These are phyloP conservation scores for Chenopodium formosanum DNA, from an alignment of 148 eudicot species.

Conservation along the genomic window DNA sequence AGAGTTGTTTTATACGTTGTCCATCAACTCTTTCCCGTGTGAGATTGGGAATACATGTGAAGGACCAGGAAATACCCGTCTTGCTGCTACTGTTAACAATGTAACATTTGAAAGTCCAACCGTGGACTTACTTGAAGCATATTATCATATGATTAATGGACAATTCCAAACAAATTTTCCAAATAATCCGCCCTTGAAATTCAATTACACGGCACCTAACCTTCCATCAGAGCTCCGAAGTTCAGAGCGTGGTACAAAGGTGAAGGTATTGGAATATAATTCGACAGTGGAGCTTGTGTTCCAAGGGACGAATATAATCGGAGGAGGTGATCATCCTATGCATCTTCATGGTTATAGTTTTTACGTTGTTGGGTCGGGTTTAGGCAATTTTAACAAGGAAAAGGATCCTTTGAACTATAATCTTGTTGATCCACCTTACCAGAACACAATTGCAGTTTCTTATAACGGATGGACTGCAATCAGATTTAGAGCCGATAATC, in stretches of 20 bases:
- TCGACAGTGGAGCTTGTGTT: conserved; percentile 20
- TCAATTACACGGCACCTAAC: conserved; percentile 14
- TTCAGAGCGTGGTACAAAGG: conserved; percentile 14
- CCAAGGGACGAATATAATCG: conserved; percentile 23
- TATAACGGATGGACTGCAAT: conserved; percentile 26
- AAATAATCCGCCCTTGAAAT: conserved; percentile 2
- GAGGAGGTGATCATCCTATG: conserved; percentile 25
- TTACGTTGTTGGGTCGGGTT: conserved; percentile 27
- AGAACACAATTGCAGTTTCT: conserved; percentile 23
- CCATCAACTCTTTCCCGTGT: conserved; percentile 30
- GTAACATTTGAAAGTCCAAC: conserved; percentile 14
- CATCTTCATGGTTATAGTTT: conserved; percentile 33
- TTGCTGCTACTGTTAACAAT: conserved; percentile 29
- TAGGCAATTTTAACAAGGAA: conserved; percentile 21
- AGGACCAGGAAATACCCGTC: conserved; percentile 23
- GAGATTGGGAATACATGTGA: conserved; percentile 8
- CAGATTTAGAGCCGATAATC: conserved; percentile 27
- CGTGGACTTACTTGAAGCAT: conserved; percentile 27
- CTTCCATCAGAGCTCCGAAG: background rate
- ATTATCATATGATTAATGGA: conserved; percentile 18
- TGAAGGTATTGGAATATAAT: conserved; percentile 17
- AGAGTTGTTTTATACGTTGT: conserved; percentile 13
- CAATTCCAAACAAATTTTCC: conserved; percentile 15
- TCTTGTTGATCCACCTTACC: conserved; percentile 28
- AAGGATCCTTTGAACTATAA: conserved; percentile 22